phyloP scores from a whole-genome alignment of 2,329 filamentous ascomycete genomes.

The Arthroderma sp. region DNA sequence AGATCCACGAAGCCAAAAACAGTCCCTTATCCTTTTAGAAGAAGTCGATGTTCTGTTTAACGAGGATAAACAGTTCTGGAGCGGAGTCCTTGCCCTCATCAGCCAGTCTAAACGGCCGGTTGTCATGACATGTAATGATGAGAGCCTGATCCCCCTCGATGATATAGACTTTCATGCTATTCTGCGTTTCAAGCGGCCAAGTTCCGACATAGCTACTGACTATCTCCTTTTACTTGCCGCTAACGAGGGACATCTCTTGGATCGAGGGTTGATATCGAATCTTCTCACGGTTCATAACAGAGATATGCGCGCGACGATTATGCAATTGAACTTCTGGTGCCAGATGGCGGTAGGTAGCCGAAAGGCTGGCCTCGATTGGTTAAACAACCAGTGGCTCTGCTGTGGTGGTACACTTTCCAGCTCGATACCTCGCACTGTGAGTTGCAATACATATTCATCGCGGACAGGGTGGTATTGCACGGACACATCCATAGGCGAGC shows the following conservation, averaged over 20 bases:
- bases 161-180: constrained; percentile 73
- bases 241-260: constrained; percentile 72
- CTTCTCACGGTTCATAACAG: constrained; percentile 56
- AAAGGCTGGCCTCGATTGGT: constrained; percentile 84
- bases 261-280: constrained; percentile 50
- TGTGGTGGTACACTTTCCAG: constrained; percentile 50
- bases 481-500: constrained; percentile 38
- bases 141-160: constrained; percentile 62
- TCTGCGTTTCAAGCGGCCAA: constrained; percentile 58
- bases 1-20: constrained; percentile 26
- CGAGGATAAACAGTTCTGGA: constrained; percentile 92
- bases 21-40: constrained; percentile 86
- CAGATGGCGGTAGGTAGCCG: constrained; percentile 85
- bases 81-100: constrained; percentile 64
- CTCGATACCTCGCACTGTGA: constrained; percentile 55
- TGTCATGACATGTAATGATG: constrained; percentile 89
- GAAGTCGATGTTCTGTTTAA: constrained; percentile 91
- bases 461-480: constrained; percentile 67
- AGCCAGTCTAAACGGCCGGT: constrained; percentile 79
- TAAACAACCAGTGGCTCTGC: constrained; percentile 62
- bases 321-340: constrained; percentile 89
- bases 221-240: constrained; percentile 72
- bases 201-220: constrained; percentile 58
- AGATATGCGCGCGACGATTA: constrained; percentile 70
- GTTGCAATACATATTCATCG: constrained; percentile 59